A percentile compares a stretch with the other conserved stretches of the same genome.
Conservation (phyloP, 2,329 filamentous ascomycete genomes). For the Neofusicoccum kwambonambiense region DNA sequence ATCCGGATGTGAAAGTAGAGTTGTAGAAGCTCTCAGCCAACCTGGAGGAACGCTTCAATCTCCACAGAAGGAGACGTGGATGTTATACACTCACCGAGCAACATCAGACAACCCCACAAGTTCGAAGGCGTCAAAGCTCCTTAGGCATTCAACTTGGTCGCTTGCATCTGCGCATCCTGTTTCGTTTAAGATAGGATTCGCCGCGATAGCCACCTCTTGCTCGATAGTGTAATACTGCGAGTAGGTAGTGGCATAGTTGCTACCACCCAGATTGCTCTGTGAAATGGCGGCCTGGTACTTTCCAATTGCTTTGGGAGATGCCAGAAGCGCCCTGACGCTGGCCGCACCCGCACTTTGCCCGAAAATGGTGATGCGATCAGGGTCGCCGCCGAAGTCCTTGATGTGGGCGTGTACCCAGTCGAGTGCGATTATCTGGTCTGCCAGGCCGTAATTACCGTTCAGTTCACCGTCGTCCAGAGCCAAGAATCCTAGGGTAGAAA, state of each 20-base stretch:
- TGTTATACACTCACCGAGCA: not conserved
- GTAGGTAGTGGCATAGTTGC: slow-evolving; percentile 26
- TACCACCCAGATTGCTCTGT: slow-evolving; percentile 27
- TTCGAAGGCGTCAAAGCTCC: slow-evolving; percentile 24
- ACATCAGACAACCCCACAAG: slow-evolving; percentile 20
- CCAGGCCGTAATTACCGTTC: slow-evolving; percentile 46
- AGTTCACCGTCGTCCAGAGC: slow-evolving; percentile 46
- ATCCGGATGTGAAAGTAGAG: no score
- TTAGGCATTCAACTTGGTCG: slow-evolving; percentile 27
- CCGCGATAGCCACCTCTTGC: slow-evolving; percentile 23
- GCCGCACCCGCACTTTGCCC: slow-evolving; percentile 25
- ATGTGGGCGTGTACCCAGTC: slow-evolving; percentile 50
- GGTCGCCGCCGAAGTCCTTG: slow-evolving; percentile 37
- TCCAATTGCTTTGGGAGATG: slow-evolving; percentile 47
- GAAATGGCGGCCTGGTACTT: slow-evolving; percentile 51
- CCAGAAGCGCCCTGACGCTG: slow-evolving; percentile 49
- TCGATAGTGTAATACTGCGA: slow-evolving; percentile 28
- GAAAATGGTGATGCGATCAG: slow-evolving; percentile 42
- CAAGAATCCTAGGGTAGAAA: slow-evolving; percentile 36
- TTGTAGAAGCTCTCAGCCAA: no score
- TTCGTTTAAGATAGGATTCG: slow-evolving; percentile 26
- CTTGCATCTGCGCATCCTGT: slow-evolving; percentile 25
- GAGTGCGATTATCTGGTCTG: slow-evolving; percentile 51
- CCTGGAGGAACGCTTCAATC: no score
- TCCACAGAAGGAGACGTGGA: no score